Base-by-base conservation (phyloP, 345 rosid genomes). In the Corymbia maculata region DNA sequence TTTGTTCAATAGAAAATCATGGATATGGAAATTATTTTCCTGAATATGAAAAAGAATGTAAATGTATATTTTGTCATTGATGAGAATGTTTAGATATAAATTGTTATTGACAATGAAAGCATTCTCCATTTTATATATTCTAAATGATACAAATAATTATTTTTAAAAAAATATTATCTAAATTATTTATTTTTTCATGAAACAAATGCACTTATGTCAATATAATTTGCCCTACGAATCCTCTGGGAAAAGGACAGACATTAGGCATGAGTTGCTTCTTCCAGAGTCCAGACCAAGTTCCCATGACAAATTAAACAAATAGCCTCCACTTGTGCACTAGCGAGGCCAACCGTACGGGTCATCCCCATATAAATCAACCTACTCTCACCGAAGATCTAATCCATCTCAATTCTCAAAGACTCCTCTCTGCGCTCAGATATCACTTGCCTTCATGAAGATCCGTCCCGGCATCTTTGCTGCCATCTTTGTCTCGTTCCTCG, bases 401-500 rank as follows among this genome's bases (percentile, higher is more conserved):
- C 28, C 47, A 70, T 75, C 82, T 75, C 49, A 22, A 75, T 75
- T 19, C 7, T 36, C 26, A 75, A 36, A 75, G 47, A 36, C 82
- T 75, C 45, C 79, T 79, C 24, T 42, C 9, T 32, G 6, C 11
- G 59, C 59, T 85, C 86, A 57, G 70, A 75, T 9, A 16, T 55
- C 52, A 86, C 42, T 16, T 16, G 45, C 64, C n/a, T 30, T 52
- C 88, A 93, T 92, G 94, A 90, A 91, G 92, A 93, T 90, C 89
- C 87, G 42, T 85, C 79, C 79, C 89, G 80, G 82, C 57, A 86
- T 50, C 28, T 51, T 88, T 50, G 89, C 61, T 47, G 88, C 90
- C 88, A 52, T 91, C 24, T 52, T 89, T 14, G 55, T 61, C 13
- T 59, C 90, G 88, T 51, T 92, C 87, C 87, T 93, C 17, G 4